These are phyloP conservation scores for Tolypocladium pustulatum DNA, from an alignment of 2,329 filamentous ascomycete species.

Conservation along the genomic window DNA sequence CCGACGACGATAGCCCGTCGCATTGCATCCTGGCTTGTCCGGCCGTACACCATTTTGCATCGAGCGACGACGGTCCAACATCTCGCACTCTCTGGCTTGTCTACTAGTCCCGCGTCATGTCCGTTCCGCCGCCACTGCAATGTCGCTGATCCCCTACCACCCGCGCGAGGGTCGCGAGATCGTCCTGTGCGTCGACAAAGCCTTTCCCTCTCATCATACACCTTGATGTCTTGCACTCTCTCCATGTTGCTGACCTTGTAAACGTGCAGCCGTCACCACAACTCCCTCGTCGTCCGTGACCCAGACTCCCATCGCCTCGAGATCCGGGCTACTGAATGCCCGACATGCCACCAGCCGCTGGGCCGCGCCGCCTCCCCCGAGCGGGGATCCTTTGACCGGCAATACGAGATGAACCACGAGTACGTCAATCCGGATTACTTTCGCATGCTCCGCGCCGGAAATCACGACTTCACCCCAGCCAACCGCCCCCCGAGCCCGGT, in stretches of 20 bases:
- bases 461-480: conserved; percentile 32
- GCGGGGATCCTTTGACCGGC: conserved; percentile 36
- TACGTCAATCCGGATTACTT: conserved; percentile 94
- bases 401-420: conserved; percentile 31
- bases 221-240: background rate
- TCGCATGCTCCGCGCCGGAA: conserved; percentile 66
- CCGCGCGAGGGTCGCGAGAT: conserved; percentile 66
- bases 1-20: background rate
- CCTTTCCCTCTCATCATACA: background rate
- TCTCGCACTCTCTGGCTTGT: background rate
- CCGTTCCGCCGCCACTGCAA: conserved; percentile 11
- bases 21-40: too few species aligned
- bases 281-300: conserved; percentile 87
- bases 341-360: conserved; percentile 77
- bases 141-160: conserved; percentile 69
- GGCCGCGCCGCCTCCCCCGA: conserved; percentile 34
- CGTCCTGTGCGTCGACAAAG: conserved; percentile 48
- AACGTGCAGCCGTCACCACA: conserved; percentile 66
- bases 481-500: conserved; percentile 41
- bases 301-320: conserved; percentile 75
- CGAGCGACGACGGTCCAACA: background rate
- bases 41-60: background rate
- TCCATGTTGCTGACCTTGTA: background rate
- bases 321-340: conserved; percentile 71
- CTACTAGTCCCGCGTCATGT: conserved; percentile 6